Base-by-base conservation (phyloP, 768 basidiomycete species). In the Hygrocybe coccinea region DNA sequence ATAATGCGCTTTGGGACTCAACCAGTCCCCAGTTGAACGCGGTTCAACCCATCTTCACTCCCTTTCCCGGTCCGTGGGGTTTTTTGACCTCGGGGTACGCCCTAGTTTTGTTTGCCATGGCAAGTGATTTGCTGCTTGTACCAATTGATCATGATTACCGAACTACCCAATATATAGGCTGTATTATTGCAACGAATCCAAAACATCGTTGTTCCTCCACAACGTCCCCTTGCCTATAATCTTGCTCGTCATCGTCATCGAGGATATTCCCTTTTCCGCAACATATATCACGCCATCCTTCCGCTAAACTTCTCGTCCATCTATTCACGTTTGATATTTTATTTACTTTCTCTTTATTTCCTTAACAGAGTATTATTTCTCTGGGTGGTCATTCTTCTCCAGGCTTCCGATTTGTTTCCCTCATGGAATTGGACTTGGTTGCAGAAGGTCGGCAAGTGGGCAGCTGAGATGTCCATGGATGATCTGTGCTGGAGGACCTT, bases 1-100 rank as follows among this genome's bases (percentile, higher is more conserved):
- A 44, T 50, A 52, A 56, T 11, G 33, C 43, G 33, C 39, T 39
- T 25, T 57, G 56, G 39, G 54, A 50, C 29, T 52, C 52, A 1
- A 55, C 59, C 21, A 56, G 56, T 22, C 41, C 55, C 50, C 50
- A 11, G 35, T 60, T 49, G 45, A 55, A 47, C 58, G 19, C 56
- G 61, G 38, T 41, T 59, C 51, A 9, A 57, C 57, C 45, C 49
- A 41, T 34, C 39, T 45, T 35, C 59, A 45, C 35, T 57, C 51
- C 68, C 56, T 61, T 84, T 44, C 83, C 85, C 0, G 84, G 83
- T 0, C 85, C 84, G 1, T 86, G 82, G 79, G 83, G 77, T 0
- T 90, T 91, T 72, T 74, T 88, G 54, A 85, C 84, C 0, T 89
- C 87, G 14, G 80, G 84, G 1, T 91, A 91, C 66, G 80, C 86